A percentile compares a stretch with the other conserved stretches of the same genome.
These are phyloP conservation scores for Rhizopus delemar DNA, from an alignment of 371 early-diverging fungal species.

Conservation along the genomic window DNA sequence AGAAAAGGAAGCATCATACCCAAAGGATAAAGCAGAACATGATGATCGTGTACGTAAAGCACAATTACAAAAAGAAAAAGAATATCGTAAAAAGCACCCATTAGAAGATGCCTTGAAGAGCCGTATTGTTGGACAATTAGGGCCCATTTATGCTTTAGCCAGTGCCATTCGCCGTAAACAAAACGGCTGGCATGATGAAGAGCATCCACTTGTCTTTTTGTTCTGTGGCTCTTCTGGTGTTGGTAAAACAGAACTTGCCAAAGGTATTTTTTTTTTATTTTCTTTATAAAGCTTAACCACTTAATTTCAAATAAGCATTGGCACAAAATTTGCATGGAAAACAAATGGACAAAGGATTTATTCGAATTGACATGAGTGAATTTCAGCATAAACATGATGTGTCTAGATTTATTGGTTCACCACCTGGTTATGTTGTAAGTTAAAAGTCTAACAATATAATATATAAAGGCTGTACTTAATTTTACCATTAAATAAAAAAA, in stretches of 20 bases:
- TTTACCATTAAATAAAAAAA: constrained; percentile 7
- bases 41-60: constrained; percentile 44
- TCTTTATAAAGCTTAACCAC: background rate
- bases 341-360: constrained; percentile 54
- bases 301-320: constrained; percentile 23
- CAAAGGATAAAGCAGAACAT: constrained; percentile 45
- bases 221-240: constrained; percentile 76
- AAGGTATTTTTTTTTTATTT: constrained; percentile 45
- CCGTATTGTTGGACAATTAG: constrained; percentile 66
- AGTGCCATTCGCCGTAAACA: constrained; percentile 65
- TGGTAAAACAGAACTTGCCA: constrained; percentile 75
- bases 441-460: background rate
- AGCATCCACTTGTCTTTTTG: constrained; percentile 72
- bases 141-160: constrained; percentile 62
- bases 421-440: constrained; percentile 68
- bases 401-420: constrained; percentile 68
- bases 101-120: constrained; percentile 53
- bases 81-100: constrained; percentile 56
- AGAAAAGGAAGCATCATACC: constrained; percentile 43
- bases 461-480: background rate
- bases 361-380: constrained; percentile 74
- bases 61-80: constrained; percentile 49
- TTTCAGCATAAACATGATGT: constrained; percentile 67
- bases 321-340: constrained; percentile 56
- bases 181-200: constrained; percentile 67